phyloP scores from a whole-genome alignment of 2,329 filamentous ascomycete genomes.

The Hypomyces perniciosus region DNA sequence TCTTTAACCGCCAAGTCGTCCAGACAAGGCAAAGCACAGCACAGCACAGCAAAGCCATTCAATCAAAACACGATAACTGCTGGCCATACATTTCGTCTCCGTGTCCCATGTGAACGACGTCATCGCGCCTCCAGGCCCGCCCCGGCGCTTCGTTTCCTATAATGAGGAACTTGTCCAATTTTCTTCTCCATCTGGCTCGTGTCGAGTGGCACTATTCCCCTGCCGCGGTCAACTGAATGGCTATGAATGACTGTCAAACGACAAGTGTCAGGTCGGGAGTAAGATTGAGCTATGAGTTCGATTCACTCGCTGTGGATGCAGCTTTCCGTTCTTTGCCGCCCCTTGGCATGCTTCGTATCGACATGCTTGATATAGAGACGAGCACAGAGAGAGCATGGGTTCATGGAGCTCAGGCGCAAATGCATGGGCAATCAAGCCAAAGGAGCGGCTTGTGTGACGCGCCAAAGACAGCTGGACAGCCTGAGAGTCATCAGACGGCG shows the following conservation, averaged over 20 bases:
- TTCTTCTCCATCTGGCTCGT: neutral
- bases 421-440: too few relatives aligned
- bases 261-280: too few relatives aligned
- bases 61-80: neutral
- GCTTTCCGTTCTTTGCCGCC: neutral
- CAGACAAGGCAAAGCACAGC: too few relatives aligned
- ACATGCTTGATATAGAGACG: conserved; percentile 4
- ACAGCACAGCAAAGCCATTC: too few relatives aligned
- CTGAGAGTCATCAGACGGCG: too few relatives aligned
- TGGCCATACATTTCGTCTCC: conserved; percentile 7
- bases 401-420: too few relatives aligned
- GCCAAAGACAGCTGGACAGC: too few relatives aligned
- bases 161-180: too few relatives aligned
- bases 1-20: neutral
- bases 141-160: too few relatives aligned
- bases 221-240: conserved; percentile 11
- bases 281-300: neutral
- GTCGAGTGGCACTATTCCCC: conserved; percentile 15
- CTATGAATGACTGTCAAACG: neutral
- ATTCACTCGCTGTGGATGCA: neutral
- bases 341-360: neutral
- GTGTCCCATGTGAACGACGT: neutral
- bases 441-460: too few relatives aligned
- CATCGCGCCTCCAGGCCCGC: neutral
- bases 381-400: neutral